Conservation (phyloP, 2,329 filamentous ascomycete genomes). For the Verticillium tricorpus region DNA sequence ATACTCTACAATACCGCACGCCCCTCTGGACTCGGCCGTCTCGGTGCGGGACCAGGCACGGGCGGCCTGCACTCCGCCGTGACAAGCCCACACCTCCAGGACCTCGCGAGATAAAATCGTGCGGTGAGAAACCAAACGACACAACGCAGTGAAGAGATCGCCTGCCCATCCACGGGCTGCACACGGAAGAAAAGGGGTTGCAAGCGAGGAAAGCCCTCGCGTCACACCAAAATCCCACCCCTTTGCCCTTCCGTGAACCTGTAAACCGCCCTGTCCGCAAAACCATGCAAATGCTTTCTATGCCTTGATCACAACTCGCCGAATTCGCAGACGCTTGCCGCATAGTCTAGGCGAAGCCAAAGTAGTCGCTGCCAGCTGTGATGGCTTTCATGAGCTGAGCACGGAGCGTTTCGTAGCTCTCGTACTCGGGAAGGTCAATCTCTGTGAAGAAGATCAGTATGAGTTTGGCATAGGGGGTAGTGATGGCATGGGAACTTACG, state of each 20-base stretch:
- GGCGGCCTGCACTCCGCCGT: constrained; percentile 3
- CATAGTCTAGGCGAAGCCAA: constrained; percentile 83
- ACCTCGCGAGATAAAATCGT: neutral
- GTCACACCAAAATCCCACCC: neutral
- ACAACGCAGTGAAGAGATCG: neutral
- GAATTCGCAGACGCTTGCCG: neutral
- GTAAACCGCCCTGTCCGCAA: neutral
- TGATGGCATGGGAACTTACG: constrained; percentile 58
- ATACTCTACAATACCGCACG: neutral
- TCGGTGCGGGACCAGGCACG: neutral
- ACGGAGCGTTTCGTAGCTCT: constrained; percentile 87
- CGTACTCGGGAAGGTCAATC: constrained; percentile 96
- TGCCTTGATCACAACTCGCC: neutral
- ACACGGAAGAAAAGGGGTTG: neutral
- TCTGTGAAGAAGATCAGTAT: constrained; percentile 48
- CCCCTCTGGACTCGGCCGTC: neutral
- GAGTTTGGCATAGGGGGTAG: neutral
- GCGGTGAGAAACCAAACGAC: neutral
- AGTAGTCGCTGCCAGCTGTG: constrained; percentile 95
- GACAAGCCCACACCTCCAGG: neutral
- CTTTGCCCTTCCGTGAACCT: neutral
- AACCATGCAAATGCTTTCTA: constrained; percentile 1
- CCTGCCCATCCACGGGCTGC: neutral
- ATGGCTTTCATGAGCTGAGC: constrained; percentile 91
- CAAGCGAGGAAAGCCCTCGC: neutral